Evolutionary conservation across 1,139 yeast species (phyloP).

Genomic region (Saccharomyces hybrid): DNA sequence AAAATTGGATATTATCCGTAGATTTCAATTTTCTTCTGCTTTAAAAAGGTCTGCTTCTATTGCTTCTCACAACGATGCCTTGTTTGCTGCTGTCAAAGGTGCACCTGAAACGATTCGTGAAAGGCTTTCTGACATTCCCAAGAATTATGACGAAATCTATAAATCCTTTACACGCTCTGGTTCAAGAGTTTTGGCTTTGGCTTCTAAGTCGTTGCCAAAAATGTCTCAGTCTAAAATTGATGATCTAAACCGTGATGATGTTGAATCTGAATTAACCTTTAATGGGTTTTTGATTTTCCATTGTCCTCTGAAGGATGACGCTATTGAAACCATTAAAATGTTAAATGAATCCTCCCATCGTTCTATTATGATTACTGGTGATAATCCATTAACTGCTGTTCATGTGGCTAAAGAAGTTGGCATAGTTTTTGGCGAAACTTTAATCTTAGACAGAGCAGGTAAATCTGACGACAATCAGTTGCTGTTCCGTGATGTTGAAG

Average conservation of each 20-base stretch:
- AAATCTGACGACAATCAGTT: slow-evolving; percentile 50
- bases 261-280: slow-evolving; percentile 68
- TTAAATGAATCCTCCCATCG: slow-evolving; percentile 93
- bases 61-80: slow-evolving; percentile 53
- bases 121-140: slow-evolving; percentile 69
- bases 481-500: slow-evolving; percentile 82
- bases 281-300: slow-evolving; percentile 96
- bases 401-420: slow-evolving; percentile 94
- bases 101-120: slow-evolving; percentile 95
- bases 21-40: slow-evolving; percentile 95
- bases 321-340: slow-evolving; percentile 83
- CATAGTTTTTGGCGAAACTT: slow-evolving; percentile 72
- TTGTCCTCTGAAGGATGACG: slow-evolving; percentile 93
- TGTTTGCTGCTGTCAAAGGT: slow-evolving; percentile 88
- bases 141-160: slow-evolving; percentile 73
- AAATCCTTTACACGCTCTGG: slow-evolving; percentile 92
- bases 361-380: slow-evolving; percentile 97
- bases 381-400: slow-evolving; percentile 95
- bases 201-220: slow-evolving; percentile 64
- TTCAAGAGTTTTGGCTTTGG: slow-evolving; percentile 91
- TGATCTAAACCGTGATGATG: slow-evolving; percentile 57
- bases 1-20: slow-evolving; percentile 68
- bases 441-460: slow-evolving; percentile 83
- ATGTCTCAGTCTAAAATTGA: slow-evolving; percentile 46
- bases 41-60: slow-evolving; percentile 91